phyloP scores from a whole-genome alignment of 2,329 filamentous ascomycete species.

The Sordariomycetes sp. region DNA sequence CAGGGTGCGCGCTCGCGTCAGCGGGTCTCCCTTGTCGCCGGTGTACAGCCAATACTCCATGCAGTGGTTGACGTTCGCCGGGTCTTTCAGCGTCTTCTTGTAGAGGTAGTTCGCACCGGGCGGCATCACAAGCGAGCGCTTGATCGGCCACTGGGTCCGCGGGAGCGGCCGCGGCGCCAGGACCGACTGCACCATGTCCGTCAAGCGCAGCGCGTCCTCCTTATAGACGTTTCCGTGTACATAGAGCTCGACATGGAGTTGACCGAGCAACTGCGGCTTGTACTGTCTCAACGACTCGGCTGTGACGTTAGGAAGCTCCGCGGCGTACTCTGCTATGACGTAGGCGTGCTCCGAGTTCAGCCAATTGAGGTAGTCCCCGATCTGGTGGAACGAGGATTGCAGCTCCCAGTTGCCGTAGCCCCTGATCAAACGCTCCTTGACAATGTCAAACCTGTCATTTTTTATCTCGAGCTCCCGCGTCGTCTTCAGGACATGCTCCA shows the following conservation, averaged over 20 bases:
- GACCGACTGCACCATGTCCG: slow-evolving; percentile 68
- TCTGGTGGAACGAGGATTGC: slow-evolving; percentile 80
- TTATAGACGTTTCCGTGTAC: slow-evolving; percentile 91
- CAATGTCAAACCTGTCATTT: slow-evolving; percentile 80
- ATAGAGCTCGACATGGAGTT: slow-evolving; percentile 80
- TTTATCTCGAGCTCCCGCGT: slow-evolving; percentile 78
- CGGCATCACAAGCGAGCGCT: slow-evolving; percentile 67
- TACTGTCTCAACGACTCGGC: slow-evolving; percentile 66
- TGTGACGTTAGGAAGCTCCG: slow-evolving; percentile 65
- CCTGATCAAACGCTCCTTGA: slow-evolving; percentile 74
- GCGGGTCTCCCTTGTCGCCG: slow-evolving; percentile 58
- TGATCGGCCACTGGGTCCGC: slow-evolving; percentile 67
- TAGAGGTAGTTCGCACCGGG: slow-evolving; percentile 77
- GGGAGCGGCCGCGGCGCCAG: slow-evolving; percentile 67
- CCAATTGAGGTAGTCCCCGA: slow-evolving; percentile 73
- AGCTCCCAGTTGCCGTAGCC: slow-evolving; percentile 80
- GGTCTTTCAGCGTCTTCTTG: slow-evolving; percentile 69
- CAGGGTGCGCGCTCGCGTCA: slow-evolving; percentile 63
- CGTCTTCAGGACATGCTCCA: slow-evolving; percentile 78
- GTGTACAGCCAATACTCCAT: slow-evolving; percentile 69
- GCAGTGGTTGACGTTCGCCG: slow-evolving; percentile 80
- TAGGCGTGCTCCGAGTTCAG: slow-evolving; percentile 68
- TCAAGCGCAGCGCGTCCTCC: slow-evolving; percentile 80
- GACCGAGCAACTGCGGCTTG: slow-evolving; percentile 67
- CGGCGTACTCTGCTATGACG: slow-evolving; percentile 68